Conservation (phyloP, 2,329 filamentous ascomycete species). For the Diplodia seriata region DNA sequence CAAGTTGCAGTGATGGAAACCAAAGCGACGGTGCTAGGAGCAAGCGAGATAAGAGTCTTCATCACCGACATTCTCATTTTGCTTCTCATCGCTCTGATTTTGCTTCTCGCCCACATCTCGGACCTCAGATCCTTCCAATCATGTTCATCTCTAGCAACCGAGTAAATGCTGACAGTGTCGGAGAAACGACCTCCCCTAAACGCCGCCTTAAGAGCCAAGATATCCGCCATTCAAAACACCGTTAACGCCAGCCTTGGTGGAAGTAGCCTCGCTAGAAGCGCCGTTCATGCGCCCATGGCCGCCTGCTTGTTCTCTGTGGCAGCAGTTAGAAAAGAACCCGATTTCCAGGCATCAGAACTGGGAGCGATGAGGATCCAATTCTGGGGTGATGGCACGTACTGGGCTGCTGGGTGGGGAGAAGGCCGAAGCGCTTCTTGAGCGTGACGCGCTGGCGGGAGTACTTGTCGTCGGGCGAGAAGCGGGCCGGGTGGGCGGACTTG, state of each 20-base stretch:
- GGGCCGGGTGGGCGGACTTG: conserved; percentile 93
- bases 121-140: background rate
- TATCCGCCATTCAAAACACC: conserved; percentile 10
- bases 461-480: conserved; percentile 98
- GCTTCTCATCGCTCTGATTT: background rate
- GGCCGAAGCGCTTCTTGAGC: conserved; percentile 89
- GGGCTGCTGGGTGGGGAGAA: conserved; percentile 87
- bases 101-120: background rate
- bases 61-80: background rate
- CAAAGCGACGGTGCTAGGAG: background rate
- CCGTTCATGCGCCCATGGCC: conserved; percentile 6
- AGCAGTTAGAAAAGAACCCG: background rate
- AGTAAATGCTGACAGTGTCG: background rate
- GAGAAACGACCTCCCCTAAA: background rate
- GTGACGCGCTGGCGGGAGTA: conserved; percentile 95
- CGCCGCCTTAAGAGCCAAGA: background rate
- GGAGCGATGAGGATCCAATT: background rate
- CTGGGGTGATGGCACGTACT: conserved; percentile 43
- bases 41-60: background rate
- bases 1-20: too few relatives aligned
- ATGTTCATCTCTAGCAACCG: background rate
- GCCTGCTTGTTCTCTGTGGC: conserved; percentile 21
- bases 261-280: background rate
- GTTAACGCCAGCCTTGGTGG: conserved; percentile 4
- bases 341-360: background rate